Conservation (phyloP, 345 rosid species). For the Anastatica hierochuntica region DNA sequence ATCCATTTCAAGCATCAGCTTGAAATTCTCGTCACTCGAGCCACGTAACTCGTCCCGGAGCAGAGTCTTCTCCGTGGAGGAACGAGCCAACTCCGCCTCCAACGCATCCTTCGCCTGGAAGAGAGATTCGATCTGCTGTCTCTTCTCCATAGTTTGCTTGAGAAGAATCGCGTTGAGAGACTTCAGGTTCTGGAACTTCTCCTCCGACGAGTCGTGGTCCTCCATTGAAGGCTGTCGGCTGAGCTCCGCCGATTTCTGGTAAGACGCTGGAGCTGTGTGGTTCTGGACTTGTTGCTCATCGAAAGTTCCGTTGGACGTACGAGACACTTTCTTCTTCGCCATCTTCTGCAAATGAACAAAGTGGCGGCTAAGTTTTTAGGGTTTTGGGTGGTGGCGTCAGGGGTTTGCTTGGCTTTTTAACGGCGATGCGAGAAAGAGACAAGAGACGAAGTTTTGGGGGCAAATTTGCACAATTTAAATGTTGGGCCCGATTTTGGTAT, state of each 20-base stretch:
- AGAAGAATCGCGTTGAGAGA: constrained; percentile 49
- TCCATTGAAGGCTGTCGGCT: constrained; percentile 24
- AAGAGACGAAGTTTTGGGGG: too few relatives aligned
- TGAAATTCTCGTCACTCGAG: constrained; percentile 28
- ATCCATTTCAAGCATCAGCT: constrained; percentile 35
- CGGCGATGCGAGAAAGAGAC: constrained; percentile 7
- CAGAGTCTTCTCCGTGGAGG: constrained; percentile 21
- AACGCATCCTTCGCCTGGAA: constrained; percentile 27
- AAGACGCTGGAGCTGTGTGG: too few relatives aligned
- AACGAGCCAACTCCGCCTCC: constrained; percentile 37
- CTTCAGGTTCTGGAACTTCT: constrained; percentile 44
- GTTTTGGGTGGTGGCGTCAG: not conserved
- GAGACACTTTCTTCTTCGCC: constrained; percentile 16
- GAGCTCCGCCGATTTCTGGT: not conserved
- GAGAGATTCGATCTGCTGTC: constrained; percentile 45
- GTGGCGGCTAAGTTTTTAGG: too few relatives aligned
- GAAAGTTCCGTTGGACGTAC: constrained; percentile 1
- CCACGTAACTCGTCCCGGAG: constrained; percentile 28
- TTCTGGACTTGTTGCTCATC: not conserved
- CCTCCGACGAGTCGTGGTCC: constrained; percentile 22
- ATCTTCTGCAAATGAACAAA: too few relatives aligned
- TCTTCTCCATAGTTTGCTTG: constrained; percentile 40
- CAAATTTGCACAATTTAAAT: too few relatives aligned
- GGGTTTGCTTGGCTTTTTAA: constrained; percentile 10
- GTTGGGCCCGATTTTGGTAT: too few relatives aligned